phyloP scores from a whole-genome alignment of 2,329 filamentous ascomycete species.

The Drechmeria coniospora region DNA sequence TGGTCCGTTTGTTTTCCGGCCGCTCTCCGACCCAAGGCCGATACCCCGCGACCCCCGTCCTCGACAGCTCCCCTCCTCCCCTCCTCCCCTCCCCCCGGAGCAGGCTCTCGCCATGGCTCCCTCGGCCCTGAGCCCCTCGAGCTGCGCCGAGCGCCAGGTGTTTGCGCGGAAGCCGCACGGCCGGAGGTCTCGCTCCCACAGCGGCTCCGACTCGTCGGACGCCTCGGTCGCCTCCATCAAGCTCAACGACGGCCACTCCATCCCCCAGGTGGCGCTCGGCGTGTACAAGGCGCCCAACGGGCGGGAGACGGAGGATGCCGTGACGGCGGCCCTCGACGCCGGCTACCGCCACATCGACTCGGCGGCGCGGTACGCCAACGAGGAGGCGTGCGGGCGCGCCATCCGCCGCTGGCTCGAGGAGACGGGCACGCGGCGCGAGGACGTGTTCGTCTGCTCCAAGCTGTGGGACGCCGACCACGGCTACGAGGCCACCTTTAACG shows the following conservation, averaged over 20 bases:
- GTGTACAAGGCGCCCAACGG: constrained; percentile 31
- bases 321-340: constrained; percentile 43
- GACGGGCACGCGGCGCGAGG: constrained; percentile 45
- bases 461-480: constrained; percentile 41
- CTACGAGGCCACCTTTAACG: constrained; percentile 35
- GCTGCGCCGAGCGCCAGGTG: constrained; percentile 16
- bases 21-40: too few species aligned
- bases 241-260: constrained; percentile 56
- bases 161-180: constrained; percentile 13
- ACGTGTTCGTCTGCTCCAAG: constrained; percentile 54
- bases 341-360: constrained; percentile 39
- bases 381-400: constrained; percentile 53
- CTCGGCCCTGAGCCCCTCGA: constrained; percentile 19
- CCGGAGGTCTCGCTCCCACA: constrained; percentile 10
- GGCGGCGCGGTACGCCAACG: constrained; percentile 45
- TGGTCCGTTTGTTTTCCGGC: constrained; percentile 1
- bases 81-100: constrained; percentile 3
- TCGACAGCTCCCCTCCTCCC: constrained; percentile 1
- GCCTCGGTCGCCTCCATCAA: constrained; percentile 28
- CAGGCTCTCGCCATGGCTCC: constrained; percentile 16
- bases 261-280: constrained; percentile 39
- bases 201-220: constrained; percentile 10
- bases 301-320: constrained; percentile 43
- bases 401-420: constrained; percentile 54
- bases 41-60: too few species aligned